Evolutionary conservation across 768 basidiomycete species (phyloP), one percentile per base, ranked within the genome.

Genomic region (Mycena sanguinolenta): DNA sequence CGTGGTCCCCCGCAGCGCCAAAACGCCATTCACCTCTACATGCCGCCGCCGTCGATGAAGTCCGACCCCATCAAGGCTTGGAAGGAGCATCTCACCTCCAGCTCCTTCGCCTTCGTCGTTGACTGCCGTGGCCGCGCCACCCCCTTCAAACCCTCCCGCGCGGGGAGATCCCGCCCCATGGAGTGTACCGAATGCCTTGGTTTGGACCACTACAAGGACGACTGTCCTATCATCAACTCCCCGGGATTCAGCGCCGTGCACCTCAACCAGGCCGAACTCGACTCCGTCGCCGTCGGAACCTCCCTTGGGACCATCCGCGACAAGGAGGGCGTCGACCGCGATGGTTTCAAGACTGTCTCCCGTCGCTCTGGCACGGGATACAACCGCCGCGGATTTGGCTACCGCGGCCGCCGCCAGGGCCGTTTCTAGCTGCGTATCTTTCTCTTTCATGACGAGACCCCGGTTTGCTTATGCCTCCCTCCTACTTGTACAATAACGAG

Each of bases 71-170:
- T 66, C 57, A 59, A 66, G 38, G 28, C n/a, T 2, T 66, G 57
- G 57, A 66, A 66, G 49, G 36, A 13, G 3, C 65, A 38, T 57
- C 65, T 66, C 57, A 50, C 34, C 2, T 49, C 55, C 44, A n/a
- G 55, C 10, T 44, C 55, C 55, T 65, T 65, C 46, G 34, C 64
- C 44, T 65, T 65, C 46, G 32, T 65, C 25, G 55, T 65, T 25
- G 64, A 65, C 34, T 49, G 32, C 21, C 55, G 55, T 34, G 64
- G 64, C 9, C 55, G 55, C 14, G 42, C 64, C 0, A 58, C 64
- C 16, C 64, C 64, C 2, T 65, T 65, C 64, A 58, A 49, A 12
- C 54, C 57, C 21, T 19, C 55, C 14, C 58, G 46, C 27, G 21
- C 46, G 1, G 57, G 58, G 2, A 36, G 65, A 13, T 5, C 57